Evolutionary conservation across 2,329 filamentous ascomycete species (phyloP), one percentile per base, ranked within the genome.

Genomic region (Thelonectria blattea): DNA sequence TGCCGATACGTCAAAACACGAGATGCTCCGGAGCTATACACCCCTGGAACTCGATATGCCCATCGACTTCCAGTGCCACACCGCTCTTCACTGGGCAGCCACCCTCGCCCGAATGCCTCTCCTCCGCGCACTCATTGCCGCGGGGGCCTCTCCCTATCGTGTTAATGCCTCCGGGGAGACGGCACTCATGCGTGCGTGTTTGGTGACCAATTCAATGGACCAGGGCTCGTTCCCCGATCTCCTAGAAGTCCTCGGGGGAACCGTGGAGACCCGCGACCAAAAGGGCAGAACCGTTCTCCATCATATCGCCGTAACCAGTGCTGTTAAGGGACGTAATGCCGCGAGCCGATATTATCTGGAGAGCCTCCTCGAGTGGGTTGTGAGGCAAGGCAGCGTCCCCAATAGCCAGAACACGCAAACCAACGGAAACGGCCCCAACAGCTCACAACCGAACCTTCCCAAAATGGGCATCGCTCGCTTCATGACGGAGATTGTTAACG

Each of bases 331-430:
- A 7, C 88, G 95, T 50, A 93, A 92, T 59, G 88, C 92, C 43
- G 94, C 95, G 20, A 96, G 93, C 73, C 91, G 94, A 66, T 97
- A 98, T 74, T 99, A 99, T 71, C 86, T 99, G 2, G 95, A 99
- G 77, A 94, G 92, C 27, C 83, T 99, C 11, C 82, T 99, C 1
- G 94, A 97, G 73, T 98, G 96, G 81, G 91, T 98, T 12, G 93
- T 98, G 2, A 88, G 93, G 37, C 92, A 96, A 74, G 91, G 91
- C 5, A 90, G 88, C 58, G 83, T 82, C 5, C 82, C 85, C 22
- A 85, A 79, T 64, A 85, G 81, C 68, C 84, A 85, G 67, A 73
- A 71, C 54, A 64, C 69, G 5, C 73, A 73, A 56, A 41, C 65
- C 32, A 77, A 77, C 39, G 73, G 73, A 22, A 71, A 69, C 49